These are phyloP conservation scores for Dryadomyces quercivorus DNA, from an alignment of 2,329 filamentous ascomycete species.

Conservation along the genomic window DNA sequence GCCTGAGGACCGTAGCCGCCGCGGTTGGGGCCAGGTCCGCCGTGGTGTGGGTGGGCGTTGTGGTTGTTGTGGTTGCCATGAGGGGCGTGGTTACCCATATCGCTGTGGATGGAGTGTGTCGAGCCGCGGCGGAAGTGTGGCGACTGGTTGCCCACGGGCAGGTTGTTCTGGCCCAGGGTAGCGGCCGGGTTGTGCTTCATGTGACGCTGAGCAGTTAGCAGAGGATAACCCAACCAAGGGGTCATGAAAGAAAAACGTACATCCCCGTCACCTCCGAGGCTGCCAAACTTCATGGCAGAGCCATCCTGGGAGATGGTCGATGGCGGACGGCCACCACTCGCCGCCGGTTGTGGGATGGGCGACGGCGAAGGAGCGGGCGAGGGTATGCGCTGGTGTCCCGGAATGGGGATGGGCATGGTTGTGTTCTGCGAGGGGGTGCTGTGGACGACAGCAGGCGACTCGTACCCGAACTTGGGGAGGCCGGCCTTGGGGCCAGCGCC, in stretches of 20 bases:
- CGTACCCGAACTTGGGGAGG: constrained; percentile 70
- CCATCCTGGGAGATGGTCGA: constrained; percentile 59
- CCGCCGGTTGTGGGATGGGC: constrained; percentile 79
- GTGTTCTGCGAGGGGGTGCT: constrained; percentile 49
- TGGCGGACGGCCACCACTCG: constrained; percentile 76
- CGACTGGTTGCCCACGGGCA: constrained; percentile 33
- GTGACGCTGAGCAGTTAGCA: constrained; percentile 39
- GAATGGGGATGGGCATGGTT: constrained; percentile 50
- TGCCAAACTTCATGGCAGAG: constrained; percentile 66
- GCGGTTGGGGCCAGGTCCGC: constrained; percentile 45
- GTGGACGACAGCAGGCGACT: constrained; percentile 54
- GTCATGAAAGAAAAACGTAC: constrained; percentile 50
- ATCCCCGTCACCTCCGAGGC: constrained; percentile 67
- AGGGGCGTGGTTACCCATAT: constrained; percentile 51
- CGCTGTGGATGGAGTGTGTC: constrained; percentile 67
- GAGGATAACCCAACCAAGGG: too few species aligned
- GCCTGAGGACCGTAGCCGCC: constrained; percentile 38
- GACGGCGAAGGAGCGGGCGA: constrained; percentile 84
- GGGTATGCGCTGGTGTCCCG: constrained; percentile 56
- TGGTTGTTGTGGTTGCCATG: constrained; percentile 42
- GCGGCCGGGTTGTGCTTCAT: constrained; percentile 42
- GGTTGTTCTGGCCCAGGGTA: constrained; percentile 48
- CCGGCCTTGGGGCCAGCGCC: constrained; percentile 44
- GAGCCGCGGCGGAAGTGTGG: constrained; percentile 77
- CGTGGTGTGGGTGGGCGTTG: constrained; percentile 34